These are phyloP conservation scores for Cinnamomum chago DNA, from an alignment of 164 flowering plant species.

Conservation along the genomic window DNA sequence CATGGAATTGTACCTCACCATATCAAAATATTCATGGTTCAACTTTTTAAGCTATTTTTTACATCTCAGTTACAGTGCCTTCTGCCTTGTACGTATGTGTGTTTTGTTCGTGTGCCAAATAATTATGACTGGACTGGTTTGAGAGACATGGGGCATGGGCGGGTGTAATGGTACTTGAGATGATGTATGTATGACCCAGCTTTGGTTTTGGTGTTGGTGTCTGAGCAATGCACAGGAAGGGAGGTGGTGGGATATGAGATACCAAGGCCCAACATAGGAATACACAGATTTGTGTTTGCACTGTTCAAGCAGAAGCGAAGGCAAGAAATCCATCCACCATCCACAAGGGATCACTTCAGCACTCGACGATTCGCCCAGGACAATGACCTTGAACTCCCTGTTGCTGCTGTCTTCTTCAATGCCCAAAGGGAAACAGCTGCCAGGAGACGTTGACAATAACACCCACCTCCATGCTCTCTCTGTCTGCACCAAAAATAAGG, in stretches of 20 bases:
- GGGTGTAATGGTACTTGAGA: too few species aligned
- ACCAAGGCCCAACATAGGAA: slow-evolving; percentile 88
- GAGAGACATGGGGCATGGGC: too few species aligned
- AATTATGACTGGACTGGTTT: too few species aligned
- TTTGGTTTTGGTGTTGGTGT: neutral
- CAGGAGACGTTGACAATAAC: slow-evolving; percentile 45
- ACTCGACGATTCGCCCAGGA: slow-evolving; percentile 62
- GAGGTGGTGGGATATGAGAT: slow-evolving; percentile 70
- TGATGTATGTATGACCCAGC: too few species aligned
- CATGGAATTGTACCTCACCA: too few species aligned
- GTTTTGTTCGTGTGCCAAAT: too few species aligned
- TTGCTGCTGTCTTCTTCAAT: slow-evolving; percentile 85
- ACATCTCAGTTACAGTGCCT: too few species aligned
- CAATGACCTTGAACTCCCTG: slow-evolving; percentile 73
- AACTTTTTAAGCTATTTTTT: too few species aligned
- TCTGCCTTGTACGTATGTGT: too few species aligned
- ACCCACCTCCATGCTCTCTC: neutral
- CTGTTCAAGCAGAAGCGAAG: slow-evolving; percentile 73
- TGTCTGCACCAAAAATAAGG: too few species aligned
- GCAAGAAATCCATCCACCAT: slow-evolving; percentile 39
- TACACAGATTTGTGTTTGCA: slow-evolving; percentile 78
- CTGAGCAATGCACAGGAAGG: slow-evolving; percentile 34
- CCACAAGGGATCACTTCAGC: slow-evolving; percentile 55
- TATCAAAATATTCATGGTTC: too few species aligned
- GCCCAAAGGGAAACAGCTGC: slow-evolving; percentile 90